A percentile compares a stretch with the other conserved stretches of the same genome.
phyloP scores from a whole-genome alignment of 2,329 filamentous ascomycete species.

The Exophiala sideris region DNA sequence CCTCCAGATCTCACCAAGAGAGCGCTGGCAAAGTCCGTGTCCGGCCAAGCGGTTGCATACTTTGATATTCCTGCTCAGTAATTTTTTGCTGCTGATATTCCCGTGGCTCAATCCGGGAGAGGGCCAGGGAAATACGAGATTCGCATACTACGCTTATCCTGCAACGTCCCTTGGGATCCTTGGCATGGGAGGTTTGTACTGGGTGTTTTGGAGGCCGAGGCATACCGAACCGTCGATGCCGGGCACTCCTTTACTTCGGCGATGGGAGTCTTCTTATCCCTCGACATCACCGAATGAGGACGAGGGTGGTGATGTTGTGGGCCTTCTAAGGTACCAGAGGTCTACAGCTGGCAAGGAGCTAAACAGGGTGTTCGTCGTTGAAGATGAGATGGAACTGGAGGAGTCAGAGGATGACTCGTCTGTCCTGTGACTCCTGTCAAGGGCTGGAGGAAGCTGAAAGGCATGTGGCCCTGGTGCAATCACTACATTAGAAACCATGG shows the following conservation, averaged over 20 bases:
- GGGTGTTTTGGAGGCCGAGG: constrained; percentile 50
- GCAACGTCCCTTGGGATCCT: constrained; percentile 54
- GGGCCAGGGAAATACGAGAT: constrained; percentile 47
- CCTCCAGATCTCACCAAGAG: constrained; percentile 35
- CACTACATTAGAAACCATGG: no score
- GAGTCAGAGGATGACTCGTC: no score
- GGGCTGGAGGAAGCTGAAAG: no score
- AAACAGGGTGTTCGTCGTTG: no score
- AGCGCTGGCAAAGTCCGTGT: constrained; percentile 54
- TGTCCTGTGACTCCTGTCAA: no score
- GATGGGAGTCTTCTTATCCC: background rate
- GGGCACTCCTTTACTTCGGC: background rate
- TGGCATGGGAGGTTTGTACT: constrained; percentile 52
- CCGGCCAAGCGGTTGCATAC: constrained; percentile 54
- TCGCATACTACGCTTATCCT: constrained; percentile 57
- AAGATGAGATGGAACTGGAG: no score
- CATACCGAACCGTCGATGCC: background rate
- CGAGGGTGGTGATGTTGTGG: no score
- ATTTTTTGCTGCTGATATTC: constrained; percentile 59
- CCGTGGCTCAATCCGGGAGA: constrained; percentile 57
- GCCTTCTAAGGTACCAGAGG: no score
- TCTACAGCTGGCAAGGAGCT: no score
- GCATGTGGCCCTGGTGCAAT: no score
- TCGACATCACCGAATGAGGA: background rate
- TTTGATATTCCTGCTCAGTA: constrained; percentile 59